These are phyloP conservation scores for Penicillium pulvis DNA, from an alignment of 495 filamentous ascomycete species.

Conservation along the genomic window DNA sequence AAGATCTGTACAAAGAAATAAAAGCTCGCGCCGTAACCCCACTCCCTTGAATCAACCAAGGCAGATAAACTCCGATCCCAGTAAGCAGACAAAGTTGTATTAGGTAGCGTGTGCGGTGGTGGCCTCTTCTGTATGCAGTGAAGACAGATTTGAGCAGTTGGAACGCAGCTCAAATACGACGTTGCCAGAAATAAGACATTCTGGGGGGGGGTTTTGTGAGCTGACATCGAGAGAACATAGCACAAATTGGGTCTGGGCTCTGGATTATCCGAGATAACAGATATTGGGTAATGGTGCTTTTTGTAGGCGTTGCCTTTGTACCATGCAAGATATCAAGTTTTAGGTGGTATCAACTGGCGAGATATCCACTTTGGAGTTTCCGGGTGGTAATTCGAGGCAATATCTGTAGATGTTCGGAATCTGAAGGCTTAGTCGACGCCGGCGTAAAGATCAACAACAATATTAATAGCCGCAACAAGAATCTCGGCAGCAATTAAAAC, in stretches of 20 bases:
- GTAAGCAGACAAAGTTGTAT: constrained; percentile 8
- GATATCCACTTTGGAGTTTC: neutral
- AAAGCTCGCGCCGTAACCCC: constrained; percentile 12
- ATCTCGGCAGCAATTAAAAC: constrained; percentile 96
- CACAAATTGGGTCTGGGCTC: neutral
- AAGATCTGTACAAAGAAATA: constrained; percentile 14
- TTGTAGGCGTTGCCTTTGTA: neutral
- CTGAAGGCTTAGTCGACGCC: constrained; percentile 60
- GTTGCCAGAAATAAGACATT: neutral
- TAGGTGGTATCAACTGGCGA: constrained; percentile 1
- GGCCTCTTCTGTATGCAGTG: neutral
- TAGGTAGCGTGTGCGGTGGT: constrained; percentile 9
- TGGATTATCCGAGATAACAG: neutral
- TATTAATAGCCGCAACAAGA: constrained; percentile 91
- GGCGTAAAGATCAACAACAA: constrained; percentile 91
- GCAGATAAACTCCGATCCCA: constrained; percentile 19
- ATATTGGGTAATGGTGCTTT: neutral
- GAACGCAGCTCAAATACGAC: neutral
- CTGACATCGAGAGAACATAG: neutral
- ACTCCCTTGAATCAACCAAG: neutral
- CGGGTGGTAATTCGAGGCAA: neutral
- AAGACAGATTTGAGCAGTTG: neutral
- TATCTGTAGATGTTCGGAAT: constrained; percentile 1
- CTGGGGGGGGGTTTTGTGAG: neutral
- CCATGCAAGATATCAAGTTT: constrained; percentile 6